Conservation (phyloP, 371 early-diverging fungal species). For the Fennellomyces sp. region DNA sequence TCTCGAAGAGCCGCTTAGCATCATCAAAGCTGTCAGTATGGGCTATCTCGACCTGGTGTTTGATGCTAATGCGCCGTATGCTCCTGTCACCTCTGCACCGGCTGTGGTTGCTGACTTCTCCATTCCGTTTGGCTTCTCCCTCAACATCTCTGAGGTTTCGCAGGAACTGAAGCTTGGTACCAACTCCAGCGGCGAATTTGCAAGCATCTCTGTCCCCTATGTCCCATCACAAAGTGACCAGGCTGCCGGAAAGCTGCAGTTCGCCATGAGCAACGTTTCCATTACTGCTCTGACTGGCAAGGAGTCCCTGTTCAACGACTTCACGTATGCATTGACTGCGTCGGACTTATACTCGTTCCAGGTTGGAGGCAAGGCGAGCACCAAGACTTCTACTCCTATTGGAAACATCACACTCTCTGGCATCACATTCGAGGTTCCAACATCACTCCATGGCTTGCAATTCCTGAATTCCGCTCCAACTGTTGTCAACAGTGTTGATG, state of each 20-base stretch:
- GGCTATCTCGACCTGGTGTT: slow-evolving; percentile 54
- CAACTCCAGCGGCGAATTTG: slow-evolving; percentile 40
- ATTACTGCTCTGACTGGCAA: slow-evolving; percentile 36
- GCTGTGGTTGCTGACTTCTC: slow-evolving; percentile 47
- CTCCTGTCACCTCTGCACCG: slow-evolving; percentile 47
- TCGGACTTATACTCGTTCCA: no score
- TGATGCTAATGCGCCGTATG: slow-evolving; percentile 39
- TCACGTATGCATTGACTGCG: slow-evolving; percentile 53
- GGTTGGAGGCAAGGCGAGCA: slow-evolving; percentile 49
- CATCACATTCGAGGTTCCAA: slow-evolving; percentile 55
- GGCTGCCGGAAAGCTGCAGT: slow-evolving; percentile 44
- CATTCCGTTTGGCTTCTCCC: slow-evolving; percentile 57
- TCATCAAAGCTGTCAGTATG: slow-evolving; percentile 52
- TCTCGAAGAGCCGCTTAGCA: slow-evolving; percentile 34
- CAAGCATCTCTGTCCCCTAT: slow-evolving; percentile 38
- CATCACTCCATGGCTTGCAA: slow-evolving; percentile 56
- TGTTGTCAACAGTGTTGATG: slow-evolving; percentile 51
- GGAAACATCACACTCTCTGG: slow-evolving; percentile 55
- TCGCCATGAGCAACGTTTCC: slow-evolving; percentile 34
- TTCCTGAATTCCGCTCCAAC: slow-evolving; percentile 58
- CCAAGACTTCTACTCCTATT: slow-evolving; percentile 54
- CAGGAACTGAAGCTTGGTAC: slow-evolving; percentile 46
- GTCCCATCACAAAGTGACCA: slow-evolving; percentile 46
- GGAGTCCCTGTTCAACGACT: slow-evolving; percentile 45
- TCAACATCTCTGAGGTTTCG: slow-evolving; percentile 49